Base-by-base conservation (phyloP, 208 protist genomes). In the Leishmania gerbilli region DNA sequence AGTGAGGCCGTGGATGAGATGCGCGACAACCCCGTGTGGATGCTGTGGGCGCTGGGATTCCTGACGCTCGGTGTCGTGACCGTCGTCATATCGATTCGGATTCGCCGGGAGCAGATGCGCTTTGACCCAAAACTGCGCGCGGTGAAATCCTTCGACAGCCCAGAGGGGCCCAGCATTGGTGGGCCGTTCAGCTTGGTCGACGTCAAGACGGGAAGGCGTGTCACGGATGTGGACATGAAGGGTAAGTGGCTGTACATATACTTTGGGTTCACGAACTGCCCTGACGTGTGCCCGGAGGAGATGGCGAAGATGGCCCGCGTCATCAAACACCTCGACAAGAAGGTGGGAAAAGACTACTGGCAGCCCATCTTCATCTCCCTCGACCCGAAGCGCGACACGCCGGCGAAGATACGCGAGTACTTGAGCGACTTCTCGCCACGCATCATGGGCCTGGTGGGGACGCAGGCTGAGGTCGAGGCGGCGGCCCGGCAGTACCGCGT, bases 261-360 rank as follows among this genome's bases (percentile, higher is more conserved):
- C 88, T 99, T 99, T 89, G 98, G 98, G 60, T 99, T 99, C 88
- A 99, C 97, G 5, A 97, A 98, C 88, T 99, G 98, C 87, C 98
- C 98, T 8, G 98, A 99, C 82, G 92, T 99, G 64, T 99, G 98
- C 83, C 98, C 98, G 56, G 93, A 96, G 58, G 98, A 99, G 88
- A 94, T 99, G 91, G 89, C 95, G 8, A 99, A 99, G 87, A 93
- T 99, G 87, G 90, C 91, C 27, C 88, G 89, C 31, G 95, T 97
- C 15, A 87, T 98, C 45, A 75, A 87, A 2, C 84, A 88, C 53
- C 53, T 98, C 6, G 93, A 98, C 84, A 90, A 93, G 84, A 93
- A 94, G 62, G 82, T 96, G 3, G 91, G 91, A 19, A 88, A 84
- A 64, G 92, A 97, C 31, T 91, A 96, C 69, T 96, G 98, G 81